A percentile compares a stretch with the other conserved stretches of the same genome.
phyloP scores from a whole-genome alignment of 345 rosid genomes.

The Populus tremula region DNA sequence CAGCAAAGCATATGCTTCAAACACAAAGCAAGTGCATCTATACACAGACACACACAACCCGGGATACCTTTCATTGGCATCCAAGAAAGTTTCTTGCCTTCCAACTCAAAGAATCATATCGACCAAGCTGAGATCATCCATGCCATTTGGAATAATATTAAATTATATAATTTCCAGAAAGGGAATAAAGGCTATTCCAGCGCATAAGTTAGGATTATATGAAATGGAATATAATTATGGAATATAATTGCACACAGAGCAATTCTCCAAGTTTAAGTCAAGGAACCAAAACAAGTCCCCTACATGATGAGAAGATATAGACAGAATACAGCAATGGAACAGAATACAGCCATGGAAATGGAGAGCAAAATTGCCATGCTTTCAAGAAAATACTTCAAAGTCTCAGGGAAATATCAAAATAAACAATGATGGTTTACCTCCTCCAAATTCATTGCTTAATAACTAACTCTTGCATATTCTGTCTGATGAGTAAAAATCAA shows the following conservation, averaged over 20 bases:
- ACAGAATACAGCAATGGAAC: too few relatives aligned
- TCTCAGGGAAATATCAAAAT: background rate
- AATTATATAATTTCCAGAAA: background rate
- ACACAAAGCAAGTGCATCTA: background rate
- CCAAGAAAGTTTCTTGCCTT: background rate
- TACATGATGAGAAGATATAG: background rate
- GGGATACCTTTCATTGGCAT: background rate
- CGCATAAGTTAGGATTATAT: background rate
- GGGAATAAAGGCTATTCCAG: background rate
- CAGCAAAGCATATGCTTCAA: background rate
- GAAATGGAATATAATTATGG: background rate
- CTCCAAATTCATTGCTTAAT: background rate
- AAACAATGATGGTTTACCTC: background rate
- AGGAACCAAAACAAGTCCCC: background rate
- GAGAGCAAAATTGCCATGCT: background rate
- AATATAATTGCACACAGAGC: background rate
- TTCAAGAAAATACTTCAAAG: background rate
- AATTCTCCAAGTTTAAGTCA: background rate
- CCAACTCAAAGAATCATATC: background rate
- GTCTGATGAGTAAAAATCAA: background rate
- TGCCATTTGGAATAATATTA: background rate
- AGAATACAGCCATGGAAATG: background rate
- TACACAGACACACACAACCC: background rate
- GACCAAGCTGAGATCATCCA: background rate
- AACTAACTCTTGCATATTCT: background rate